Conservation (phyloP, 306 rosid species). For the Trifolium pratense region DNA sequence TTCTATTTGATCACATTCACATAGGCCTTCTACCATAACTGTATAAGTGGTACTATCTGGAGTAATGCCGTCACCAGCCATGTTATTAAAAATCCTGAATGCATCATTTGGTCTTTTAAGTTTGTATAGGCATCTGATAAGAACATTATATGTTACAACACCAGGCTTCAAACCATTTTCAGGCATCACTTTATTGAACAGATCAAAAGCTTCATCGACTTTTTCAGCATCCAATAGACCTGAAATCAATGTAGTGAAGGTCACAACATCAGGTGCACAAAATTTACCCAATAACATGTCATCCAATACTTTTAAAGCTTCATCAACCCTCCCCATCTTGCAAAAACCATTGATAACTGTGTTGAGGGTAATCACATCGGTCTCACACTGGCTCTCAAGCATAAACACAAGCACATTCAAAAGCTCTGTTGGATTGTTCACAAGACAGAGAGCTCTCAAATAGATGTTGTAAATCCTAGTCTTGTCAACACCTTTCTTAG, state of each 20-base stretch:
- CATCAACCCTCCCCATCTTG: constrained; percentile 76
- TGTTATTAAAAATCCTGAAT: constrained; percentile 46
- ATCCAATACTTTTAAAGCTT: constrained; percentile 68
- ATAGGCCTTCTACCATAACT: constrained; percentile 68
- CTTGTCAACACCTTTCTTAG: constrained; percentile 58
- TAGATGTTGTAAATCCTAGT: constrained; percentile 83
- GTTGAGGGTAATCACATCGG: constrained; percentile 78
- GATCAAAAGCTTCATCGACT: constrained; percentile 63
- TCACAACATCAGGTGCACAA: constrained; percentile 73
- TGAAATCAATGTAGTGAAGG: constrained; percentile 73
- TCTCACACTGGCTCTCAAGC: constrained; percentile 71
- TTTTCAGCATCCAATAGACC: constrained; percentile 68
- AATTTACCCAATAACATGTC: constrained; percentile 77
- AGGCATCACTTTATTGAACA: constrained; percentile 58
- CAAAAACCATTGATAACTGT: constrained; percentile 79
- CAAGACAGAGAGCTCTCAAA: constrained; percentile 70
- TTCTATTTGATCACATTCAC: constrained; percentile 63
- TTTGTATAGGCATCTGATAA: constrained; percentile 70
- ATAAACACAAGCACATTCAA: constrained; percentile 70
- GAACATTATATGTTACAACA: constrained; percentile 75
- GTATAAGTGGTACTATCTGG: constrained; percentile 69
- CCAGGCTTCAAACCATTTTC: constrained; percentile 61
- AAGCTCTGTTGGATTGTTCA: constrained; percentile 74
- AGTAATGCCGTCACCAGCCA: constrained; percentile 54
- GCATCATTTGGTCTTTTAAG: constrained; percentile 62